Evolutionary conservation across 2,329 filamentous ascomycete genomes (phyloP).

Genomic region (Aspergillus fischeri): DNA sequence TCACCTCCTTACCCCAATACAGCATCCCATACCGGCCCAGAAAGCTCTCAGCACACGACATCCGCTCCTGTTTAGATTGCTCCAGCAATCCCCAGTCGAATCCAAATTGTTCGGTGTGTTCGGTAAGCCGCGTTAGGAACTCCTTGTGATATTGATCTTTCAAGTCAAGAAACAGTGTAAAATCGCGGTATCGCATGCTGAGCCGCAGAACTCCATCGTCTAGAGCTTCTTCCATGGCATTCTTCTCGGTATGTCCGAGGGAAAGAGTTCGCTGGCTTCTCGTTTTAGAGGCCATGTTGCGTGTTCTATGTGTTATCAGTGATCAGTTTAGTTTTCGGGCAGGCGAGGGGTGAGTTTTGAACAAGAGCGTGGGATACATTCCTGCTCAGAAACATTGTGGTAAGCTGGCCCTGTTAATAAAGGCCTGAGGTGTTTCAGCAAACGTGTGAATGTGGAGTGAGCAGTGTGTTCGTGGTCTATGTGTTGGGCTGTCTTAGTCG

Average conservation of each 20-base stretch:
- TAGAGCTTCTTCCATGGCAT: conserved; percentile 9
- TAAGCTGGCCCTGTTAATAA: neutral
- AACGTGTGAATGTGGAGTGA: neutral
- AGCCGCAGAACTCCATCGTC: conserved; percentile 11
- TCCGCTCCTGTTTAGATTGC: conserved; percentile 2
- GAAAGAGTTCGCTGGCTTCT: neutral
- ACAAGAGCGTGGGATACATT: neutral
- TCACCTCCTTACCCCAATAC: conserved; percentile 20
- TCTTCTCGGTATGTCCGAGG: neutral
- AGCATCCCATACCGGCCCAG: conserved; percentile 13
- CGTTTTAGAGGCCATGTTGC: neutral
- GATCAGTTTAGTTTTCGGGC: neutral
- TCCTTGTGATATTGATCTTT: conserved; percentile 11
- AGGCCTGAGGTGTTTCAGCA: too few species aligned
- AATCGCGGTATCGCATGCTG: conserved; percentile 13
- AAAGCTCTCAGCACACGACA: conserved; percentile 13
- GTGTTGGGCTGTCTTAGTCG: neutral
- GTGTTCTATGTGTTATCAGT: neutral
- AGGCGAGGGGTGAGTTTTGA: neutral
- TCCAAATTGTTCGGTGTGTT: conserved; percentile 2
- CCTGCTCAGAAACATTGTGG: neutral
- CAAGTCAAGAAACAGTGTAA: conserved; percentile 21
- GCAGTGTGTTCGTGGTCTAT: neutral
- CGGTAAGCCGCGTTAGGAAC: conserved; percentile 12
- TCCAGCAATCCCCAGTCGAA: conserved; percentile 13